Percentiles rank a stretch among this genome's conserved stretches.
Evolutionary conservation across 257 asterid species (phyloP).

Genomic region (Cordia subcordata): DNA sequence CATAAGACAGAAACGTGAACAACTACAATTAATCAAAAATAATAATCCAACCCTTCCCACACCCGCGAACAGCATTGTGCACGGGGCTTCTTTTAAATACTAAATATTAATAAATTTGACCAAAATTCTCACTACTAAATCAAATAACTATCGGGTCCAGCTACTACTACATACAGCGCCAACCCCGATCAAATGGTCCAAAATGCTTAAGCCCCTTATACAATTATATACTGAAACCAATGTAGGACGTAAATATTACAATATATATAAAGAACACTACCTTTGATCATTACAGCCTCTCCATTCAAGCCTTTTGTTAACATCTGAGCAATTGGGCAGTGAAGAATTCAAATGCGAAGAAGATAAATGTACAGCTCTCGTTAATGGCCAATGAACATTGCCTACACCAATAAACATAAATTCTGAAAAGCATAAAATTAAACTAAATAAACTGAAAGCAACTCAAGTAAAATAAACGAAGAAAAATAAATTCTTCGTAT

Average conservation of each 20-base stretch:
- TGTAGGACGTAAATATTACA: too few relatives aligned
- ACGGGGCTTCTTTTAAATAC: neutral
- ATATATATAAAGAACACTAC: conserved; percentile 31
- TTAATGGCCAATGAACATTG: conserved; percentile 12
- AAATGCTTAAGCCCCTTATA: neutral
- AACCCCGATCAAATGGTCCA: neutral
- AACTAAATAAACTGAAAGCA: neutral
- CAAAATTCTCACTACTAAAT: neutral
- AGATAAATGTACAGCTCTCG: conserved; percentile 18
- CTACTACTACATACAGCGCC: neutral
- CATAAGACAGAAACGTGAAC: conserved; percentile 7
- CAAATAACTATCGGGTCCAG: neutral
- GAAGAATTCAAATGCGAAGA: conserved; percentile 23
- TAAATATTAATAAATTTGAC: neutral
- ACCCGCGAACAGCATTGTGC: too few relatives aligned
- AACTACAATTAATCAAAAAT: conserved; percentile 1
- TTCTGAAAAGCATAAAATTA: neutral
- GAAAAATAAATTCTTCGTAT: neutral
- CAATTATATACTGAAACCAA: conserved; percentile 1
- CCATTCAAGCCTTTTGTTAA: conserved; percentile 15
- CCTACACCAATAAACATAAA: conserved; percentile 19
- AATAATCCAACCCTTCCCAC: too few relatives aligned
- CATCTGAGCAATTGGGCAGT: conserved; percentile 13
- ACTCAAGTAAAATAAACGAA: neutral
- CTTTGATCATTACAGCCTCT: conserved; percentile 32